These are phyloP conservation scores for Aspergillus sclerotiicarbonarius DNA, from an alignment of 495 filamentous ascomycete species.

Conservation along the genomic window DNA sequence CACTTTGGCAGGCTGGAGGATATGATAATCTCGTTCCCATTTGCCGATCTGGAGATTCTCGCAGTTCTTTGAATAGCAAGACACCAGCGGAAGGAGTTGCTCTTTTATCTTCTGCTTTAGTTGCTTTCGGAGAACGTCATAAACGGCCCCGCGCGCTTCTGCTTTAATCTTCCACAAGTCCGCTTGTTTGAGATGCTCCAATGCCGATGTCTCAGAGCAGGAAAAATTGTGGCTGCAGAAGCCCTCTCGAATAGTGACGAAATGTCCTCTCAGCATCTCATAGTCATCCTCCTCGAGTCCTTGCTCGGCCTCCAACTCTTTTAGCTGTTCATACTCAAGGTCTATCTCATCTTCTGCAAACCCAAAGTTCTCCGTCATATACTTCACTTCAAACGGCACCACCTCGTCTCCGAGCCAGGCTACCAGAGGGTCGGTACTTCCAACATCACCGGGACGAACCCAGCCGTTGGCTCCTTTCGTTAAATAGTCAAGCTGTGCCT, in stretches of 20 bases:
- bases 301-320: constrained; percentile 64
- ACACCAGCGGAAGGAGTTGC: constrained; percentile 41
- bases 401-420: constrained; percentile 62
- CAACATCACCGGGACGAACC: constrained; percentile 35
- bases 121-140: constrained; percentile 51
- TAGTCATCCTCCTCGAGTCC: constrained; percentile 50
- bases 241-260: constrained; percentile 44
- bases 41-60: constrained; percentile 48
- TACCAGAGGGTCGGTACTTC: constrained; percentile 49
- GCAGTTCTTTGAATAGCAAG: constrained; percentile 40
- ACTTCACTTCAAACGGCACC: constrained; percentile 34
- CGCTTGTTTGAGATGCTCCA: constrained; percentile 23
- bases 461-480: constrained; percentile 50
- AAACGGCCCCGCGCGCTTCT: constrained; percentile 55
- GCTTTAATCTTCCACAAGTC: constrained; percentile 60
- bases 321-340: constrained; percentile 61
- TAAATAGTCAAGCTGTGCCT: constrained; percentile 62
- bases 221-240: constrained; percentile 35
- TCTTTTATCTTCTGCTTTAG: constrained; percentile 41
- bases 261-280: constrained; percentile 52
- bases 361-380: constrained; percentile 42
- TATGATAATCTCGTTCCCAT: constrained; percentile 53
- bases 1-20: constrained; percentile 54
- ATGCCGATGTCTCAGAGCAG: constrained; percentile 7
- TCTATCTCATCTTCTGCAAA: constrained; percentile 61